These are phyloP conservation scores for Berberis vulgaris DNA, from an alignment of 164 flowering plant species.

Conservation along the genomic window DNA sequence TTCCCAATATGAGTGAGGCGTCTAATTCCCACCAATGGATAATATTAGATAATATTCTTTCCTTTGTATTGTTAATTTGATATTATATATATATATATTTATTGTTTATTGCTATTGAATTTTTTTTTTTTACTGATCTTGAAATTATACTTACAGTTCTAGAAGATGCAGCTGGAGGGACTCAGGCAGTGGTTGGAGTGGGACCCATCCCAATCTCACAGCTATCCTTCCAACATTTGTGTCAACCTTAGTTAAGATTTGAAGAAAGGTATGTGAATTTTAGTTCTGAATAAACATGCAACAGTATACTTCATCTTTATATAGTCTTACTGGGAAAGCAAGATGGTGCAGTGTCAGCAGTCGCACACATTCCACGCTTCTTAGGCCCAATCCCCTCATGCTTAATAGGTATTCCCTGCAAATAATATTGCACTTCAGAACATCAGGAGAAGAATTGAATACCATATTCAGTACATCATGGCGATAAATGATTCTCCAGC, in stretches of 20 bases:
- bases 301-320: neutral
- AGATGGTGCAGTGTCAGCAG: slow-evolving; percentile 92
- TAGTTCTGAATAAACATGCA: neutral
- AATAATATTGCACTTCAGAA: neutral
- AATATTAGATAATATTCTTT: too few relatives aligned
- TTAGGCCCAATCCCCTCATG: slow-evolving; percentile 77
- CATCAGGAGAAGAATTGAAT: too few relatives aligned
- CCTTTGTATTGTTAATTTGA: too few relatives aligned
- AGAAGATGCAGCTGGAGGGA: slow-evolving; percentile 63
- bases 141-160: slow-evolving; percentile 40
- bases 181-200: slow-evolving; percentile 73
- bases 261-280: neutral
- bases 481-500: too few relatives aligned
- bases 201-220: slow-evolving; percentile 92
- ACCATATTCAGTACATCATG: too few relatives aligned
- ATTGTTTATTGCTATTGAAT: too few relatives aligned
- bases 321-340: slow-evolving; percentile 87
- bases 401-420: slow-evolving; percentile 82
- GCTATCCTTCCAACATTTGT: slow-evolving; percentile 84
- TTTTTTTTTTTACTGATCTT: neutral
- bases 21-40: too few relatives aligned
- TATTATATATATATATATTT: too few relatives aligned
- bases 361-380: slow-evolving; percentile 95
- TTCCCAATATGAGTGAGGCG: too few relatives aligned
- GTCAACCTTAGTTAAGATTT: slow-evolving; percentile 54